Percentiles rank a stretch among this genome's conserved stretches.
phyloP scores from a whole-genome alignment of 192 early-diverging fungal genomes.

The Rhizoclosmatium globosum region DNA sequence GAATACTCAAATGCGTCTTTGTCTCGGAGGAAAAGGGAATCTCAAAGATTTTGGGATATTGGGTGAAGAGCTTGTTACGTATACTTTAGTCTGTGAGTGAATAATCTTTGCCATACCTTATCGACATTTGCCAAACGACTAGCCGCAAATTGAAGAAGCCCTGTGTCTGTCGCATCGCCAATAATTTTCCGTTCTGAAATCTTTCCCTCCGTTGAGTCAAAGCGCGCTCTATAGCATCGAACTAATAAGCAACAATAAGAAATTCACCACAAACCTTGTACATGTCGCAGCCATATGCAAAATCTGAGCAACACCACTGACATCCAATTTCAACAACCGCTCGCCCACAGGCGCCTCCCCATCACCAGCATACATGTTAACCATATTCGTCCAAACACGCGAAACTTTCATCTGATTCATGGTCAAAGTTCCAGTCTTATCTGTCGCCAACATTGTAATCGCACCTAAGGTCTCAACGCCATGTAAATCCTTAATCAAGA shows the following conservation, averaged over 20 bases:
- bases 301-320: constrained; percentile 70
- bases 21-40: constrained; percentile 93
- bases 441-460: constrained; percentile 71
- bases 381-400: constrained; percentile 51
- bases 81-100: neutral
- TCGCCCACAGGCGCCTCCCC: constrained; percentile 28
- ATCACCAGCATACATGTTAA: constrained; percentile 37
- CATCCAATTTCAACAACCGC: constrained; percentile 46
- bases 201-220: constrained; percentile 31
- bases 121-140: constrained; percentile 77
- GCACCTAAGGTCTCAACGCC: constrained; percentile 72
- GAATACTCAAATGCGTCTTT: constrained; percentile 90
- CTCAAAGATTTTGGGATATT: constrained; percentile 91
- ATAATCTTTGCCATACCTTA: constrained; percentile 9
- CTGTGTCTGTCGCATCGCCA: constrained; percentile 90
- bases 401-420: constrained; percentile 66
- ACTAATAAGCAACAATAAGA: neutral
- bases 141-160: constrained; percentile 79
- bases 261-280: constrained; percentile 33
- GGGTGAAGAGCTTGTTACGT: constrained; percentile 47
- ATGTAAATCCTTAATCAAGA: constrained; percentile 69
- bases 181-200: constrained; percentile 30
- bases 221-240: constrained; percentile 33
- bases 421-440: constrained; percentile 80
- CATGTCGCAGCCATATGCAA: constrained; percentile 72